A percentile compares a stretch with the other conserved stretches of the same genome.
Evolutionary conservation across 2,329 filamentous ascomycete species (phyloP).

Genomic region (Thermoascus crustaceus): DNA sequence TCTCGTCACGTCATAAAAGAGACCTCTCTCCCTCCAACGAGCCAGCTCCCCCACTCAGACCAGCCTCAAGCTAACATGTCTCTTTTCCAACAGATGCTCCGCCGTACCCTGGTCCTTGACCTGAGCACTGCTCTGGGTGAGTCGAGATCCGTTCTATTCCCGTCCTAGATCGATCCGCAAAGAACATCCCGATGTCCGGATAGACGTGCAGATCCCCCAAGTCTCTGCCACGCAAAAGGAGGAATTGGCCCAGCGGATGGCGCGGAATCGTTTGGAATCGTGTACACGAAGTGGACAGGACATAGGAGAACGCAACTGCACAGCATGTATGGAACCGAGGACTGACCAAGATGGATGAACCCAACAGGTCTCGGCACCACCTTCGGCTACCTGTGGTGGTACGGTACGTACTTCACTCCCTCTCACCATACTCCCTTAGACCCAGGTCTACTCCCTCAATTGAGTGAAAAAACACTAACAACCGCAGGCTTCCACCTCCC

Average conservation of each 20-base stretch:
- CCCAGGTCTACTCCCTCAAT: not conserved
- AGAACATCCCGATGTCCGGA: no score
- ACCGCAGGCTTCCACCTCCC: slow-evolving; percentile 55
- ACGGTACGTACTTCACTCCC: slow-evolving; percentile 41
- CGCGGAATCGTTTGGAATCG: not conserved
- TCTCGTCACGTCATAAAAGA: no score
- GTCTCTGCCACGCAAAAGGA: no score
- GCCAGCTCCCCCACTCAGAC: slow-evolving; percentile 12
- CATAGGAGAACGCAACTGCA: not conserved
- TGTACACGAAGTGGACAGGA: not conserved
- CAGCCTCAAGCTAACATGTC: not conserved
- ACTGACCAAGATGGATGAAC: slow-evolving; percentile 1
- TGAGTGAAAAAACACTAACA: not conserved
- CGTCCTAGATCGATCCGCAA: slow-evolving; percentile 9
- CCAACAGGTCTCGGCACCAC: slow-evolving; percentile 51
- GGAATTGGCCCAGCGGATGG: not conserved
- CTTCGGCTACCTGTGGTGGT: slow-evolving; percentile 60
- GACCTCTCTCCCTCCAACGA: no score
- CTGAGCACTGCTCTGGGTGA: slow-evolving; percentile 58
- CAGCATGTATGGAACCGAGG: slow-evolving; percentile 1
- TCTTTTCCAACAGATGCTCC: slow-evolving; percentile 49
- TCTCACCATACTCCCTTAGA: slow-evolving; percentile 2
- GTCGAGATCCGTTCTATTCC: slow-evolving; percentile 20
- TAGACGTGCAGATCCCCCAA: no score
- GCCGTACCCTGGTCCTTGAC: slow-evolving; percentile 57